phyloP scores from a whole-genome alignment of 2,329 filamentous ascomycete species.

The Acarospora socialis region DNA sequence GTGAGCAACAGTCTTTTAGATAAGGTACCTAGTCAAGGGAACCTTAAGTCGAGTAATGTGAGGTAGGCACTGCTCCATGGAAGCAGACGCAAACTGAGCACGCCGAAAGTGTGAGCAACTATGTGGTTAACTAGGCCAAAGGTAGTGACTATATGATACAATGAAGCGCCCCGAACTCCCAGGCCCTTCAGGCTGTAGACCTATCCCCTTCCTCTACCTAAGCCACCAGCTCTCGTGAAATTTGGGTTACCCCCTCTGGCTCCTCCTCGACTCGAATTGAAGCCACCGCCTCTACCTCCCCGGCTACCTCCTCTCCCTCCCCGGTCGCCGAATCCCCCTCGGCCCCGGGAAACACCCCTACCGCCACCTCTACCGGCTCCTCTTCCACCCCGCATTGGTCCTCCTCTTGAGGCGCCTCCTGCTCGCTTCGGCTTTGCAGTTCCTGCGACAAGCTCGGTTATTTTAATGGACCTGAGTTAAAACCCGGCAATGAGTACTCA shows the following conservation, averaged over 20 bases:
- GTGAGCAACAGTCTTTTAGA: too few relatives aligned
- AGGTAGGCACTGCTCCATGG: too few relatives aligned
- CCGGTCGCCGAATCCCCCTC: constrained; percentile 34
- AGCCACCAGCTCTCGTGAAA: constrained; percentile 10
- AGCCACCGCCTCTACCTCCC: constrained; percentile 29
- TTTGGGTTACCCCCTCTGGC: constrained; percentile 28
- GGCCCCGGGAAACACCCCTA: constrained; percentile 32
- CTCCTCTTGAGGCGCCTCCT: constrained; percentile 38
- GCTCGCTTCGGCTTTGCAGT: constrained; percentile 56
- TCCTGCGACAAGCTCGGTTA: constrained; percentile 33
- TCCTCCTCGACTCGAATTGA: constrained; percentile 25
- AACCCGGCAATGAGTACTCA: constrained; percentile 15
- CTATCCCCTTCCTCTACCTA: too few relatives aligned
- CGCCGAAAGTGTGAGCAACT: too few relatives aligned
- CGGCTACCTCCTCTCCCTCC: constrained; percentile 24
- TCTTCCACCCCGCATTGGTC: constrained; percentile 19
- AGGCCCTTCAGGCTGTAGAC: too few relatives aligned
- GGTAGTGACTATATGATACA: too few relatives aligned
- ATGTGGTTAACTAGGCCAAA: too few relatives aligned
- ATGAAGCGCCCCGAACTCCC: too few relatives aligned
- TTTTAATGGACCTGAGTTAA: constrained; percentile 6
- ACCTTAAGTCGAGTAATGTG: too few relatives aligned
- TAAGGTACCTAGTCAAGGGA: too few relatives aligned
- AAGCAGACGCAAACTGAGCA: too few relatives aligned
- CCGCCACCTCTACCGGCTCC: constrained; percentile 33